Percentiles rank a stretch among this genome's conserved stretches.
Evolutionary conservation across 1,139 yeast species (phyloP).

Genomic region (Sugiyamaella xylanicola): DNA sequence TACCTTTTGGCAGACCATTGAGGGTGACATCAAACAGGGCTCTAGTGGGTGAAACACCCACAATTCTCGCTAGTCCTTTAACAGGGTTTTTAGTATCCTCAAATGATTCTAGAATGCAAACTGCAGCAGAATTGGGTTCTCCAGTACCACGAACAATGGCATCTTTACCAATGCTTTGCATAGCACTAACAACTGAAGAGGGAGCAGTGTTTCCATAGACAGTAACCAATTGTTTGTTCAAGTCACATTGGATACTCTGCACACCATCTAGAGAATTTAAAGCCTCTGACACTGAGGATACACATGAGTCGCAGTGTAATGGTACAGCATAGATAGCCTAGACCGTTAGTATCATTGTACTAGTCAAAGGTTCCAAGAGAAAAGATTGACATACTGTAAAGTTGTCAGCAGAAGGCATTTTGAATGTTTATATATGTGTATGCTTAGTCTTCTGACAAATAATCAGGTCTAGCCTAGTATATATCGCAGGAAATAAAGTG

Average conservation of each 20-base stretch:
- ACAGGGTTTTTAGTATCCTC: slow-evolving; percentile 61
- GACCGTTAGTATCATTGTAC: slow-evolving; percentile 6
- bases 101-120: slow-evolving; percentile 80
- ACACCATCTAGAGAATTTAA: slow-evolving; percentile 49
- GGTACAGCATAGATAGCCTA: slow-evolving; percentile 67
- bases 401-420: slow-evolving; percentile 27
- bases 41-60: slow-evolving; percentile 56
- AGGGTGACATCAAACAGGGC: slow-evolving; percentile 75
- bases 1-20: slow-evolving; percentile 65
- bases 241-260: slow-evolving; percentile 52
- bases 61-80: slow-evolving; percentile 84
- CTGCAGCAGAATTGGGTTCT: slow-evolving; percentile 84
- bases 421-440: slow-evolving; percentile 1
- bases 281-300: slow-evolving; percentile 57
- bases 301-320: slow-evolving; percentile 72
- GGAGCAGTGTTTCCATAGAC: slow-evolving; percentile 72
- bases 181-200: slow-evolving; percentile 61
- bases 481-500: no score
- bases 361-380: no score
- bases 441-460: neutral
- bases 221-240: slow-evolving; percentile 58
- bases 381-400: slow-evolving; percentile 26
- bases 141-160: slow-evolving; percentile 95
- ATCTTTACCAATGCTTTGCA: slow-evolving; percentile 76
- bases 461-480: neutral